phyloP scores from a whole-genome alignment of 768 basidiomycete genomes.

The Saitozyma sp. region DNA sequence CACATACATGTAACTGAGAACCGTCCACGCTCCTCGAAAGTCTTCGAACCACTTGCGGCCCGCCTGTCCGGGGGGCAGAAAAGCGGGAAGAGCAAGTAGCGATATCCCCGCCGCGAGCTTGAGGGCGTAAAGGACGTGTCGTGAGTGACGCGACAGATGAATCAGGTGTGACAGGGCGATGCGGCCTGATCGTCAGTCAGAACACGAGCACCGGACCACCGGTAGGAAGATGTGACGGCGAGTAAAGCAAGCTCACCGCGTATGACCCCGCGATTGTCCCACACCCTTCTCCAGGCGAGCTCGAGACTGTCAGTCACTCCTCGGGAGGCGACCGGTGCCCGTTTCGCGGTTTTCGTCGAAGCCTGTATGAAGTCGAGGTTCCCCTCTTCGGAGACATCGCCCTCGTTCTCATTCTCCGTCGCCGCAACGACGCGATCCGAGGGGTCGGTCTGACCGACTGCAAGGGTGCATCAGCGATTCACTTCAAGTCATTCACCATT shows the following conservation, averaged over 20 bases:
- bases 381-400: not conserved
- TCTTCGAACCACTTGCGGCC: slow-evolving; percentile 43
- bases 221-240: not conserved
- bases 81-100: slow-evolving; percentile 48
- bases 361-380: slow-evolving; percentile 10
- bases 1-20: slow-evolving; percentile 50
- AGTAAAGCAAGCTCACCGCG: slow-evolving; percentile 14
- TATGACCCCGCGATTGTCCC: slow-evolving; percentile 27
- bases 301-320: not conserved
- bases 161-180: slow-evolving; percentile 33
- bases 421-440: no score
- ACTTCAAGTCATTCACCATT: not conserved
- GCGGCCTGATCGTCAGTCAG: slow-evolving; percentile 17
- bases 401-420: not conserved
- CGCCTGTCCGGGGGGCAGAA: slow-evolving; percentile 31
- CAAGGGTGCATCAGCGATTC: no score
- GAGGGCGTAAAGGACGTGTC: slow-evolving; percentile 42
- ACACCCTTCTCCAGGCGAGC: slow-evolving; percentile 26
- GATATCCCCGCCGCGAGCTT: slow-evolving; percentile 45
- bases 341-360: not conserved
- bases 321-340: not conserved
- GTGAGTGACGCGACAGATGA: slow-evolving; percentile 36
- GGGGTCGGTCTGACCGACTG: no score
- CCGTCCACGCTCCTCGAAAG: slow-evolving; percentile 47
- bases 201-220: not conserved